Base-by-base conservation (phyloP, 345 rosid species). In the Aurinia saxatilis region DNA sequence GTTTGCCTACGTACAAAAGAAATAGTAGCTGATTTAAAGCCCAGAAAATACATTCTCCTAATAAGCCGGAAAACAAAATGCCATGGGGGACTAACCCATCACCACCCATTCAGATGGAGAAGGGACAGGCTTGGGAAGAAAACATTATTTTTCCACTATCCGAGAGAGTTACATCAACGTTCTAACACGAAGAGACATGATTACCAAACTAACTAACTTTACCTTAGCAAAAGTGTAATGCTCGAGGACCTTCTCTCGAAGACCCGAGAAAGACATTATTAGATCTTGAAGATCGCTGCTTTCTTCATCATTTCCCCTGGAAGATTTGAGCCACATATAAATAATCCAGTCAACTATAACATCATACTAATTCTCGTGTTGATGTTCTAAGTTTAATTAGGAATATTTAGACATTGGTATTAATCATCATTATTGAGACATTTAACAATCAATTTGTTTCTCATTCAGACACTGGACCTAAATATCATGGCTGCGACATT, bases 221-320 rank as follows among this genome's bases (percentile, higher is more conserved):
- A 91, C 98, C 95, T 92, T 92, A 9, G 98, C 95, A 78, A 83
- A 83, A 48, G 98, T 85, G 78, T 86, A 92, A 61, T 80, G 95
- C 49, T 77, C 93, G 41, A 92, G 95, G 73, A 92, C 84, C 76
- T 85, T 86, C 76, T 89, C 96, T 79, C 86, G 86, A 42, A 92
- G 89, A 34, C 89, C 91, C 37, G 85, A 63, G 72, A 82, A 89
- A 68, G 86, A 89, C 75, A 77, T 76, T 25, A 79, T 80, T 50
- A 92, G 59, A 79, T 86, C 98, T 69, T 89, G 89, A 63, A 87
- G 63, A 69, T 92, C 98, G 57, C 75, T 67, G 34, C 76, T 79
- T 45, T 76, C 95, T 51, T 83, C 96, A 56, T 81, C 89, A 58
- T 74, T 82, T 63, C 71, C 78, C 68, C 98, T 88, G 81, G 5